Evolutionary conservation across 129 eudicot genomes (phyloP).

Genomic region (Logfia minima): DNA sequence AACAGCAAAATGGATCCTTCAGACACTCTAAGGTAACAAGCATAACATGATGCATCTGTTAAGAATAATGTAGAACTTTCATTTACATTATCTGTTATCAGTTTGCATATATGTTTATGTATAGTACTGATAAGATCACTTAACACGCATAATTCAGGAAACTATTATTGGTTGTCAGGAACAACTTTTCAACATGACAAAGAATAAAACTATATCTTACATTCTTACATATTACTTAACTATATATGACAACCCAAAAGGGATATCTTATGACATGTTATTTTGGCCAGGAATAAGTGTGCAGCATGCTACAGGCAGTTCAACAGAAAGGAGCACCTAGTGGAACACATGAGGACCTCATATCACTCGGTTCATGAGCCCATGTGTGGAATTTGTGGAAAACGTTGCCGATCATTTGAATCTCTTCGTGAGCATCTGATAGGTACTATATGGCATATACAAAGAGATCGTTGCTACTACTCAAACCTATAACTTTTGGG

Average conservation of each 20-base stretch:
- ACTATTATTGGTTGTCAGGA: neutral
- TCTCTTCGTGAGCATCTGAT: constrained; percentile 97
- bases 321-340: constrained; percentile 91
- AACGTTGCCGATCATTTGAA: constrained; percentile 84
- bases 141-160: neutral
- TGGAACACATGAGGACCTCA: constrained; percentile 91
- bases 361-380: constrained; percentile 98
- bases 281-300: constrained; percentile 82
- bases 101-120: neutral
- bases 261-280: constrained; percentile 17
- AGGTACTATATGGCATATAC: constrained; percentile 26
- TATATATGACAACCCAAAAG: neutral
- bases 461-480: neutral
- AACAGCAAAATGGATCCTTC: constrained; percentile 51
- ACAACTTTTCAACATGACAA: constrained; percentile 1
- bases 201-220: neutral
- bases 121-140: neutral
- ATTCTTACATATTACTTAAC: neutral
- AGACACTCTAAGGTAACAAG: constrained; percentile 61
- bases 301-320: constrained; percentile 98
- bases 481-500: neutral
- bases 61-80: constrained; percentile 2
- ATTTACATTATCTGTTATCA: constrained; percentile 9
- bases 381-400: constrained; percentile 77
- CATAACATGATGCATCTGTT: neutral